phyloP scores from a whole-genome alignment of 2,329 filamentous ascomycete species.

The Cryphonectria parasitica region DNA sequence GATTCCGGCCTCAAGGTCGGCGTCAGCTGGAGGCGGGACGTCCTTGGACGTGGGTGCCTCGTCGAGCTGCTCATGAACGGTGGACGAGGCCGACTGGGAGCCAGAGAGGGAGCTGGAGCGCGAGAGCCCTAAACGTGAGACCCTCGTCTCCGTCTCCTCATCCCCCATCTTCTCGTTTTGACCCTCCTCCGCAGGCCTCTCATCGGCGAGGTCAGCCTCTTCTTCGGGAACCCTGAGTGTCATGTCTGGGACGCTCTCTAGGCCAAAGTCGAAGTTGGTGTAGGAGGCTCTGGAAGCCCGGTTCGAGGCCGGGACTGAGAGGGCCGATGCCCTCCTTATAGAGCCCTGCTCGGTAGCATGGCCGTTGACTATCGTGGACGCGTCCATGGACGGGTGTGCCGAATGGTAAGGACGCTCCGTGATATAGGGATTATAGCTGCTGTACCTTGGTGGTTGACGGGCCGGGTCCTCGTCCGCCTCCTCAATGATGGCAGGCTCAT shows the following conservation, averaged over 20 bases:
- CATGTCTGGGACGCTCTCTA: slow-evolving; percentile 5
- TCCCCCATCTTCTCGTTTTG: not conserved
- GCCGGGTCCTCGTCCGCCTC: slow-evolving; percentile 5
- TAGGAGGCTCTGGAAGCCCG: slow-evolving; percentile 9
- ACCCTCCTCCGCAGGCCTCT: not conserved
- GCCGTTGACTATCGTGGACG: slow-evolving; percentile 15
- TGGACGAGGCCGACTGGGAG: slow-evolving; percentile 18
- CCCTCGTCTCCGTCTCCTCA: slow-evolving; percentile 1
- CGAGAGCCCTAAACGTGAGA: not conserved
- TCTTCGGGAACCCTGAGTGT: slow-evolving; percentile 10
- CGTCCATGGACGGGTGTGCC: slow-evolving; percentile 16
- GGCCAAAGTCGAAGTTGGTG: slow-evolving; percentile 17
- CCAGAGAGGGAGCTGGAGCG: slow-evolving; percentile 9
- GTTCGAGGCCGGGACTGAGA: slow-evolving; percentile 1
- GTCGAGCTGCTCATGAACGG: slow-evolving; percentile 13
- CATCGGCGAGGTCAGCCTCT: slow-evolving; percentile 3
- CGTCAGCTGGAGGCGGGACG: not conserved
- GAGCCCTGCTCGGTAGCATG: slow-evolving; percentile 8
- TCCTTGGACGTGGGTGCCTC: slow-evolving; percentile 9
- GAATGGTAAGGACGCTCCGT: slow-evolving; percentile 2
- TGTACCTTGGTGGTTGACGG: not conserved
- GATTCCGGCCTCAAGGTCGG: slow-evolving; percentile 12
- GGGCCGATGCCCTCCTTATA: slow-evolving; percentile 7
- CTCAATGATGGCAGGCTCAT: slow-evolving; percentile 15
- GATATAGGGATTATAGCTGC: slow-evolving; percentile 1